A percentile compares a stretch with the other conserved stretches of the same genome.
These are phyloP conservation scores for Ustilago trichophora DNA, from an alignment of 1,284 basidiomycete species.

Conservation along the genomic window DNA sequence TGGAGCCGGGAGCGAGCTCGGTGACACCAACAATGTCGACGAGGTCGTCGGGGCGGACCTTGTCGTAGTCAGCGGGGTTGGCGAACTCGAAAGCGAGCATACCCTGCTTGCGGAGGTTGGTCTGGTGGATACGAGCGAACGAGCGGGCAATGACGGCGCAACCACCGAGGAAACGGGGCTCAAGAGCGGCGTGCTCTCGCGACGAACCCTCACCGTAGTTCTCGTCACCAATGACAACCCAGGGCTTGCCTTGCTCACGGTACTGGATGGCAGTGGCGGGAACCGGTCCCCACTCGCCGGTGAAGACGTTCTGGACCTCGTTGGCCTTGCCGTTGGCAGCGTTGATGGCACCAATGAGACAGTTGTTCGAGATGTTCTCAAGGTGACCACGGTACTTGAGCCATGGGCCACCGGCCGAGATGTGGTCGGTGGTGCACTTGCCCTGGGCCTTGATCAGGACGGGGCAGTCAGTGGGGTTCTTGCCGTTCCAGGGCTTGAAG, in stretches of 20 bases:
- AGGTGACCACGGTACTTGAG: slow-evolving; percentile 99
- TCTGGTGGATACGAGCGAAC: slow-evolving; percentile 98
- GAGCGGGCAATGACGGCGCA: slow-evolving; percentile 94
- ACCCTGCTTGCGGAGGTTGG: slow-evolving; percentile 79
- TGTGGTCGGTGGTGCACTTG: slow-evolving; percentile 84
- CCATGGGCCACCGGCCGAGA: slow-evolving; percentile 97
- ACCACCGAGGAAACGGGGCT: slow-evolving; percentile 95
- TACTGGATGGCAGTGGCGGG: slow-evolving; percentile 86
- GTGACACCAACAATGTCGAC: slow-evolving; percentile 62
- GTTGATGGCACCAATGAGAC: slow-evolving; percentile 94
- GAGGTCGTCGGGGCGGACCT: slow-evolving; percentile 58
- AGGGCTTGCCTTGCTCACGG: slow-evolving; percentile 87
- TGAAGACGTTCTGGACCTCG: slow-evolving; percentile 87
- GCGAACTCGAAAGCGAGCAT: slow-evolving; percentile 63
- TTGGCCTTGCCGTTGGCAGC: slow-evolving; percentile 93
- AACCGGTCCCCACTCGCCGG: slow-evolving; percentile 85
- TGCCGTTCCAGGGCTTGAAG: slow-evolving; percentile 91
- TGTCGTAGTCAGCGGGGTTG: slow-evolving; percentile 65
- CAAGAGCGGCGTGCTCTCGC: slow-evolving; percentile 96
- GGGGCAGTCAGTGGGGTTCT: slow-evolving; percentile 87
- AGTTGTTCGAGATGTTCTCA: slow-evolving; percentile 98
- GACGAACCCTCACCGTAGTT: slow-evolving; percentile 99
- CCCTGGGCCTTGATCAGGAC: slow-evolving; percentile 97
- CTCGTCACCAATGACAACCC: slow-evolving; percentile 82
- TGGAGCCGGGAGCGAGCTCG: slow-evolving; percentile 61